These are phyloP conservation scores for Hypsizygus marmoreus DNA, from an alignment of 768 basidiomycete species.

Conservation along the genomic window DNA sequence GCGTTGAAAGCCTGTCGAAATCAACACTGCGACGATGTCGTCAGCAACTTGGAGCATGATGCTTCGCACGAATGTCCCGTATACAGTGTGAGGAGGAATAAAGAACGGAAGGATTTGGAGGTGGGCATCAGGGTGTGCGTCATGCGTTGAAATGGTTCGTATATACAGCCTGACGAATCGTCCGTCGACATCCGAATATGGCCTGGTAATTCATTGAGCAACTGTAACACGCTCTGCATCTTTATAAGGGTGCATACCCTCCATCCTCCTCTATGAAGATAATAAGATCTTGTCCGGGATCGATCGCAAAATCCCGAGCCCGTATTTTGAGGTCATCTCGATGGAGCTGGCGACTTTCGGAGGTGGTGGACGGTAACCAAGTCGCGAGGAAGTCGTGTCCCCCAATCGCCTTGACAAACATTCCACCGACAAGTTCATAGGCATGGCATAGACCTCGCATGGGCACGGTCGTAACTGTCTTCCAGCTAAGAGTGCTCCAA, in stretches of 20 bases:
- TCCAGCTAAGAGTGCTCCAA: conserved; percentile 28
- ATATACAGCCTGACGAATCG: conserved; percentile 35
- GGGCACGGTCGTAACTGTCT: conserved; percentile 4
- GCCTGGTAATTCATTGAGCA: conserved; percentile 1
- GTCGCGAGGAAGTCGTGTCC: conserved; percentile 20
- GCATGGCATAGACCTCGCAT: conserved; percentile 33
- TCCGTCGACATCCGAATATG: conserved; percentile 4
- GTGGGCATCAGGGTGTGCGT: conserved; percentile 43
- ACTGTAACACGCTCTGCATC: neutral
- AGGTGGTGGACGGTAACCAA: conserved; percentile 26
- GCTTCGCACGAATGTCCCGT: conserved; percentile 21
- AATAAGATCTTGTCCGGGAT: conserved; percentile 64
- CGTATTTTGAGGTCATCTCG: conserved; percentile 39
- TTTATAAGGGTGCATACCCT: conserved; percentile 15
- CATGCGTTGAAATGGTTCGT: conserved; percentile 44
- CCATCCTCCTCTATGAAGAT: conserved; percentile 29
- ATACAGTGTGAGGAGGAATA: conserved; percentile 22
- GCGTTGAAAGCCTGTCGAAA: conserved; percentile 27
- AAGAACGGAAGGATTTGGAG: conserved; percentile 26
- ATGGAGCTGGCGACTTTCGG: conserved; percentile 17
- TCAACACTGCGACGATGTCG: conserved; percentile 54
- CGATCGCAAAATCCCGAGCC: conserved; percentile 62
- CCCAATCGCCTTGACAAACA: conserved; percentile 48
- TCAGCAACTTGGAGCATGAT: conserved; percentile 53
- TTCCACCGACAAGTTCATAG: conserved; percentile 63